Evolutionary conservation across 1,139 yeast genomes (phyloP).

Genomic region (Candida neerlandica): DNA sequence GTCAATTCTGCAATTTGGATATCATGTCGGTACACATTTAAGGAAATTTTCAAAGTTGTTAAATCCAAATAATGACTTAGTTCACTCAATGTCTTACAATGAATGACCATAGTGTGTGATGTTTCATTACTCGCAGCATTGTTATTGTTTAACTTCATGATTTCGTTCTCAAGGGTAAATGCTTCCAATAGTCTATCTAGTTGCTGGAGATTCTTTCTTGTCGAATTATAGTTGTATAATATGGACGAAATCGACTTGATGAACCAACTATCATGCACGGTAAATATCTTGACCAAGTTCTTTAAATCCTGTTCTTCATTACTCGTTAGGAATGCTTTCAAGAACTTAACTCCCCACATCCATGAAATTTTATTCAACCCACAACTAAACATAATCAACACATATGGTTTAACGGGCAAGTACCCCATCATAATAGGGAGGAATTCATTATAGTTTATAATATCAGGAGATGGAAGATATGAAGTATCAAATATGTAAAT

Average conservation of each 20-base stretch:
- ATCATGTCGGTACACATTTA: conserved; percentile 63
- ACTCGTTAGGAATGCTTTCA: conserved; percentile 64
- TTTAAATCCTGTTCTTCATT: conserved; percentile 41
- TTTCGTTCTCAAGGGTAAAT: conserved; percentile 20
- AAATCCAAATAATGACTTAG: conserved; percentile 71
- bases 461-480: conserved; percentile 63
- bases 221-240: conserved; percentile 52
- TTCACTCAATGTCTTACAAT: conserved; percentile 58
- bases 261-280: conserved; percentile 94
- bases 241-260: conserved; percentile 79
- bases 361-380: conserved; percentile 71
- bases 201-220: conserved; percentile 33
- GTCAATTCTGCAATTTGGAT: conserved; percentile 26
- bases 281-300: conserved; percentile 61
- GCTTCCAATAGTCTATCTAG: conserved; percentile 35
- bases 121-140: background rate
- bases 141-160: background rate
- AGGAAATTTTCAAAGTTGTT: conserved; percentile 73
- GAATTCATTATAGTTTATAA: conserved; percentile 42
- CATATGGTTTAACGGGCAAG: conserved; percentile 61
- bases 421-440: conserved; percentile 41
- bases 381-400: conserved; percentile 73
- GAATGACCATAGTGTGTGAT: conserved; percentile 16
- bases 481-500: conserved; percentile 76
- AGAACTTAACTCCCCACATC: conserved; percentile 79